Percentiles rank a stretch among this genome's conserved stretches.
Conservation (phyloP, 805 yeast species). For the Priceomyces carsonii region DNA sequence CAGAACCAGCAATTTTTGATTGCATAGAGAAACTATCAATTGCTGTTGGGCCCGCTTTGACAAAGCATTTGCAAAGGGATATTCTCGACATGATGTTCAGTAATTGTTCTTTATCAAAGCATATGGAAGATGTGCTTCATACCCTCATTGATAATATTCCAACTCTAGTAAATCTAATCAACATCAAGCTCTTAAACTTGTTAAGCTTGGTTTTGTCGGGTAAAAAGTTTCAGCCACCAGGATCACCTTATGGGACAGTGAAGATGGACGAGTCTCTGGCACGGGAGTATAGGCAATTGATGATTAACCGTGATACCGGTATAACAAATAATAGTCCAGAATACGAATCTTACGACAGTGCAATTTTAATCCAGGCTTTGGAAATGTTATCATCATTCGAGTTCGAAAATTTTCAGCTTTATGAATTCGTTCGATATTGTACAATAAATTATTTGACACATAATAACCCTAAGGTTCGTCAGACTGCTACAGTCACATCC, state of each 20-base stretch:
- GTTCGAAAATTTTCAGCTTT: slow-evolving; percentile 72
- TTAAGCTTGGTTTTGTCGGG: slow-evolving; percentile 81
- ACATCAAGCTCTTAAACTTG: slow-evolving; percentile 67
- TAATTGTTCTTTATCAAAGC: slow-evolving; percentile 79
- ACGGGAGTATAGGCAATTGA: slow-evolving; percentile 71
- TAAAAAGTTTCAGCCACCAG: slow-evolving; percentile 77
- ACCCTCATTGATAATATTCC: slow-evolving; percentile 74
- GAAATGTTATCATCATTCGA: slow-evolving; percentile 74
- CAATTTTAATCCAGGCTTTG: slow-evolving; percentile 72
- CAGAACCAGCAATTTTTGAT: slow-evolving; percentile 83
- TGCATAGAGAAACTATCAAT: slow-evolving; percentile 84
- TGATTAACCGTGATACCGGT: slow-evolving; percentile 70
- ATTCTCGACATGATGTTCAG: slow-evolving; percentile 72
- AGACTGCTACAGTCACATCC: slow-evolving; percentile 82
- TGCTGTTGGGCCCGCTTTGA: slow-evolving; percentile 91
- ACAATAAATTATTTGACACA: slow-evolving; percentile 84
- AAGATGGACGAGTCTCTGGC: slow-evolving; percentile 68
- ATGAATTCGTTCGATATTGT: slow-evolving; percentile 85
- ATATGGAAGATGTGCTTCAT: slow-evolving; percentile 73
- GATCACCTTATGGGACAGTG: slow-evolving; percentile 69
- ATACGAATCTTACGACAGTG: slow-evolving; percentile 39
- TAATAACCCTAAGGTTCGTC: slow-evolving; percentile 74
- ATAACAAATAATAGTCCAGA: slow-evolving; percentile 33
- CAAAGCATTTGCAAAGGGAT: slow-evolving; percentile 83
- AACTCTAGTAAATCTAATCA: slow-evolving; percentile 71